These are phyloP conservation scores for Alternaria sp. DNA, from an alignment of 2,329 filamentous ascomycete genomes.

Conservation along the genomic window DNA sequence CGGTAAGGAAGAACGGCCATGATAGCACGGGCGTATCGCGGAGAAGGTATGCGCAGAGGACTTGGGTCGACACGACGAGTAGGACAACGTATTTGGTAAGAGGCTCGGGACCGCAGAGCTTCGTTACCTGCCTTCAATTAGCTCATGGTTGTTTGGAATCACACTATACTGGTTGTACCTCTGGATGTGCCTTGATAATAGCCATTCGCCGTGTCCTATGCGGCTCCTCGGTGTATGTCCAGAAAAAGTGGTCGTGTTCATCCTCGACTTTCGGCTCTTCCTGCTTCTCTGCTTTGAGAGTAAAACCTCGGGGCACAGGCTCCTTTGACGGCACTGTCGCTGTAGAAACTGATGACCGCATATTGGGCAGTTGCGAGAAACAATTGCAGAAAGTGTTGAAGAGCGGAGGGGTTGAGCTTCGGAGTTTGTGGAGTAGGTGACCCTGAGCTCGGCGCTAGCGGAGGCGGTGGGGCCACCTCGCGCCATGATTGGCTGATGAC, in stretches of 20 bases:
- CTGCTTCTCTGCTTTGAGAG: constrained; percentile 33
- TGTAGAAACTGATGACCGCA: constrained; percentile 51
- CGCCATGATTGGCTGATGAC: constrained; percentile 21
- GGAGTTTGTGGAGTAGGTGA: constrained; percentile 19
- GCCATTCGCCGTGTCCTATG: constrained; percentile 88
- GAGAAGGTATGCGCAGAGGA: constrained; percentile 78
- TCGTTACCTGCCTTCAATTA: constrained; percentile 73
- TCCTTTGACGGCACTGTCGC: constrained; percentile 41
- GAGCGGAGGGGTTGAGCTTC: constrained; percentile 17
- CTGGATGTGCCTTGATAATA: constrained; percentile 98
- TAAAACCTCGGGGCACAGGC: constrained; percentile 35
- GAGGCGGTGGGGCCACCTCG: constrained; percentile 17
- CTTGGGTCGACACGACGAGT: constrained; percentile 82
- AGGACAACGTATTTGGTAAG: constrained; percentile 93
- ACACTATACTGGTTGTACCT: constrained; percentile 64
- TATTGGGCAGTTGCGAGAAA: constrained; percentile 23
- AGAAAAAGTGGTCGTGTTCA: constrained; percentile 77
- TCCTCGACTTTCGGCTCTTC: constrained; percentile 24
- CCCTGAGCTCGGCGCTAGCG: constrained; percentile 17
- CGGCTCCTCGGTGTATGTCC: constrained; percentile 98
- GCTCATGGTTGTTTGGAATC: not conserved
- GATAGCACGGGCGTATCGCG: constrained; percentile 81
- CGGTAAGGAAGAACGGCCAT: constrained; percentile 83
- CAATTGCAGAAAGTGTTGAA: constrained; percentile 12
- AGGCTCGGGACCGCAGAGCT: constrained; percentile 95